Conservation (phyloP, 2,329 filamentous ascomycete species). For the Fusarium bactridioides region DNA sequence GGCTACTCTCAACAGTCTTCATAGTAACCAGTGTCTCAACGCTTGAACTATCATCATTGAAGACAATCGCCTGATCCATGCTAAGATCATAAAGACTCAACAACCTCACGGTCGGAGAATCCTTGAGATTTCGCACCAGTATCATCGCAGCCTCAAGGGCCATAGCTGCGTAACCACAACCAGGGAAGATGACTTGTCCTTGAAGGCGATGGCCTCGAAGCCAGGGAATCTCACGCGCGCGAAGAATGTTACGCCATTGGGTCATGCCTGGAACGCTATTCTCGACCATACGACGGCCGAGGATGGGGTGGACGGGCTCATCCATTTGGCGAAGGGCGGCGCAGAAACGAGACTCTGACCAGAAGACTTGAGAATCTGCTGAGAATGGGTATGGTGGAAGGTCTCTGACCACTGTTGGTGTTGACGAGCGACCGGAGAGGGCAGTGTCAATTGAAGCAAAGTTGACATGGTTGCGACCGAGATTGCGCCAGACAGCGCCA, state of each 20-base stretch:
- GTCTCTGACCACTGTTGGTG: not conserved
- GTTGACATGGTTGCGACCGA: not conserved
- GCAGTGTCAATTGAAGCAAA: not conserved
- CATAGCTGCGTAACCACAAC: slow-evolving; percentile 6
- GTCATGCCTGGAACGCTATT: not conserved
- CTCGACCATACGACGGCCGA: not conserved
- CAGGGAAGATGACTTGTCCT: slow-evolving; percentile 16
- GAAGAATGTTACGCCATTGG: slow-evolving; percentile 11
- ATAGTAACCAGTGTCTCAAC: slow-evolving; percentile 1
- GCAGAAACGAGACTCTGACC: not conserved
- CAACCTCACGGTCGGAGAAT: not conserved
- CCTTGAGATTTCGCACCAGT: not conserved
- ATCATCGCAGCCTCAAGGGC: not conserved
- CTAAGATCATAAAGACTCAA: slow-evolving; percentile 3
- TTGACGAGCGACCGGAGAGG: not conserved
- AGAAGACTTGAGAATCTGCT: not conserved
- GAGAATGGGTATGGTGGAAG: not conserved
- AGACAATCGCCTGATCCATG: slow-evolving; percentile 9
- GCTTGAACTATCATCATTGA: slow-evolving; percentile 1
- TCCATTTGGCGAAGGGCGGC: not conserved
- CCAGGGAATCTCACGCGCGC: slow-evolving; percentile 1
- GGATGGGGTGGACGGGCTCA: not conserved
- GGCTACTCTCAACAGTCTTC: not conserved
- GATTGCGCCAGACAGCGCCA: not conserved
- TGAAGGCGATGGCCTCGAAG: slow-evolving; percentile 3